Evolutionary conservation across 2,329 filamentous ascomycete species (phyloP).

Genomic region (Colletotrichum musicola): DNA sequence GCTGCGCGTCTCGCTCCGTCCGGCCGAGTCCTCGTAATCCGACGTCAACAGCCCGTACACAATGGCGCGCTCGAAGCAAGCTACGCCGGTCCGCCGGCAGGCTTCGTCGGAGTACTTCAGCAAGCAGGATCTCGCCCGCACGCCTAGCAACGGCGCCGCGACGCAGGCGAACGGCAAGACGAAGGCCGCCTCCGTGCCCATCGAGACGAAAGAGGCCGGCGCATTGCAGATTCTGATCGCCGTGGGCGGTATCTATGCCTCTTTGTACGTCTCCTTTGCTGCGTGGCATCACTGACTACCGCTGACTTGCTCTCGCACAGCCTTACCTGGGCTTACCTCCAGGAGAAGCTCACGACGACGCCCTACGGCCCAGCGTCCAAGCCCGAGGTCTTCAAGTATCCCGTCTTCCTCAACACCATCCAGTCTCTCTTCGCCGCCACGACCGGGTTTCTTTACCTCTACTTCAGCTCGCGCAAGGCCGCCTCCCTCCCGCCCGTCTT

Average conservation of each 20-base stretch:
- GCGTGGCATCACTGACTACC: background rate
- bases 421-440: slow-evolving; percentile 90
- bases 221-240: slow-evolving; percentile 84
- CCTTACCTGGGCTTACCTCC: slow-evolving; percentile 94
- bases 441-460: slow-evolving; percentile 85
- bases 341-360: slow-evolving; percentile 97
- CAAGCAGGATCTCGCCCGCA: slow-evolving; percentile 55
- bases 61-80: slow-evolving; percentile 82
- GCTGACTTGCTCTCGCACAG: slow-evolving; percentile 55
- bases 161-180: slow-evolving; percentile 46
- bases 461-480: slow-evolving; percentile 69
- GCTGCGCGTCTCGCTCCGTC: background rate
- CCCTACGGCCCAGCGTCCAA: slow-evolving; percentile 75
- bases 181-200: slow-evolving; percentile 44
- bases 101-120: slow-evolving; percentile 76
- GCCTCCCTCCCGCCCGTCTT: slow-evolving; percentile 75
- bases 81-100: slow-evolving; percentile 72
- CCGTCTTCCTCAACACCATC: slow-evolving; percentile 95
- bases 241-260: slow-evolving; percentile 95
- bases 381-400: slow-evolving; percentile 88
- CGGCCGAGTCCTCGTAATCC: no score
- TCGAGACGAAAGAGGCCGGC: slow-evolving; percentile 64
- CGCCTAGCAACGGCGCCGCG: slow-evolving; percentile 45
- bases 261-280: slow-evolving; percentile 75
- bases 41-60: slow-evolving; percentile 2